phyloP scores from a whole-genome alignment of 768 basidiomycete genomes.

The Hirschioporus abietinus region DNA sequence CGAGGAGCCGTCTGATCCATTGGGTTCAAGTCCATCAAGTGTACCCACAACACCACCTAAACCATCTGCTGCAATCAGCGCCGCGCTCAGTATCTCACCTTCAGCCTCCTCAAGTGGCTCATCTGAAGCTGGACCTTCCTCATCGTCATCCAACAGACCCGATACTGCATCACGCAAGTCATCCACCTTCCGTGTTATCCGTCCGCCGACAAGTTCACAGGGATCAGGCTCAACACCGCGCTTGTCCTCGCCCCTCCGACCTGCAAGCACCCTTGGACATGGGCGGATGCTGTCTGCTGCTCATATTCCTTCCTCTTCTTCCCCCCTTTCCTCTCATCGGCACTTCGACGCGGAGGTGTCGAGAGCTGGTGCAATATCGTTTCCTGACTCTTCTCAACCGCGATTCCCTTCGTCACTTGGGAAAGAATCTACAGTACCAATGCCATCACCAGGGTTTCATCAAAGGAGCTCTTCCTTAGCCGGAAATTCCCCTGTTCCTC shows the following conservation, averaged over 20 bases:
- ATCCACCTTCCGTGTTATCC: not conserved
- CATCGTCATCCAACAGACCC: not conserved
- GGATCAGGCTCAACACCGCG: not conserved
- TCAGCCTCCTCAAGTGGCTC: not conserved
- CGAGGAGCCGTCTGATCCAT: not conserved
- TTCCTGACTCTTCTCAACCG: constrained; percentile 1
- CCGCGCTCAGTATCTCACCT: not conserved
- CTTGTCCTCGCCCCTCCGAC: not conserved
- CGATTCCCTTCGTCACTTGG: not conserved
- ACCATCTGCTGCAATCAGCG: not conserved
- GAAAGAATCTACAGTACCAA: not conserved
- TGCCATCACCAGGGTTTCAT: not conserved
- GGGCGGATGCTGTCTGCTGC: not conserved
- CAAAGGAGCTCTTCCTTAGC: constrained; percentile 1
- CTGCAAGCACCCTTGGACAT: not conserved
- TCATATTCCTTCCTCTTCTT: not conserved
- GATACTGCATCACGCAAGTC: not conserved
- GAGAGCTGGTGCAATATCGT: not conserved
- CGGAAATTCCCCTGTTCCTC: constrained; percentile 2
- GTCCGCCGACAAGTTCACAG: not conserved
- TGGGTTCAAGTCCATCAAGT: not conserved
- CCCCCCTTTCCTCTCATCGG: constrained; percentile 6
- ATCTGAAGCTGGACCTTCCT: not conserved
- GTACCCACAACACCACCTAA: not conserved
- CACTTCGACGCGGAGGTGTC: not conserved